Evolutionary conservation across 805 yeast species (phyloP).

Genomic region (Hagleromyces aurorensis): DNA sequence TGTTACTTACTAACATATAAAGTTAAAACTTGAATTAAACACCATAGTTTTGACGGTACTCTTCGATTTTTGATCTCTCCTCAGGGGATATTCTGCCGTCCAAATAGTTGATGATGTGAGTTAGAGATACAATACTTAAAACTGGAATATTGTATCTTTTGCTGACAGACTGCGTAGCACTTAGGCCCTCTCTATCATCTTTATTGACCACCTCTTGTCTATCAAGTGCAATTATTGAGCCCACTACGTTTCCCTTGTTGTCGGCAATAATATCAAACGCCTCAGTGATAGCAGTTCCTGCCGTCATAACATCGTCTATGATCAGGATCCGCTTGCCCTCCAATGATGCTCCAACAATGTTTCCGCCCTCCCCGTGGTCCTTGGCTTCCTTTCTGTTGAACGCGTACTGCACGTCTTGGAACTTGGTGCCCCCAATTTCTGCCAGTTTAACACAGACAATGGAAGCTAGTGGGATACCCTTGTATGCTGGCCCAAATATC

Average conservation of each 20-base stretch:
- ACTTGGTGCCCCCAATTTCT: conserved; percentile 79
- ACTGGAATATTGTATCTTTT: conserved; percentile 75
- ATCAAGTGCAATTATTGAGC: conserved; percentile 85
- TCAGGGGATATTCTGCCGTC: conserved; percentile 47
- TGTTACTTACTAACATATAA: no score
- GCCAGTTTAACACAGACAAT: conserved; percentile 87
- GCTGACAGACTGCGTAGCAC: conserved; percentile 78
- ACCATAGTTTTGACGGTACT: conserved; percentile 42
- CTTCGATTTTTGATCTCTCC: conserved; percentile 49
- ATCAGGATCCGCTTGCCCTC: conserved; percentile 68
- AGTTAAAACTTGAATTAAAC: conserved; percentile 14
- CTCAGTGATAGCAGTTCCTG: conserved; percentile 96
- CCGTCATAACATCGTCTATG: conserved; percentile 96
- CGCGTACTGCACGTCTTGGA: conserved; percentile 70
- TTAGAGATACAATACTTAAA: conserved; percentile 65
- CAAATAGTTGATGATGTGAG: conserved; percentile 63
- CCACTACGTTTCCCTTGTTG: conserved; percentile 70
- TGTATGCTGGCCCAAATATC: conserved; percentile 95
- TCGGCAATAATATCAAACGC: conserved; percentile 70
- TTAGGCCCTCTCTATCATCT: conserved; percentile 35
- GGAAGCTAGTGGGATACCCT: conserved; percentile 94
- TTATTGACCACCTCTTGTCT: conserved; percentile 86
- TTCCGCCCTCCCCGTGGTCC: conserved; percentile 98
- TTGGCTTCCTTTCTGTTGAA: conserved; percentile 95
- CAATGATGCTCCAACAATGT: conserved; percentile 77